phyloP scores from a whole-genome alignment of 139 green algal genomes.

The Volvox reticuliferus region DNA sequence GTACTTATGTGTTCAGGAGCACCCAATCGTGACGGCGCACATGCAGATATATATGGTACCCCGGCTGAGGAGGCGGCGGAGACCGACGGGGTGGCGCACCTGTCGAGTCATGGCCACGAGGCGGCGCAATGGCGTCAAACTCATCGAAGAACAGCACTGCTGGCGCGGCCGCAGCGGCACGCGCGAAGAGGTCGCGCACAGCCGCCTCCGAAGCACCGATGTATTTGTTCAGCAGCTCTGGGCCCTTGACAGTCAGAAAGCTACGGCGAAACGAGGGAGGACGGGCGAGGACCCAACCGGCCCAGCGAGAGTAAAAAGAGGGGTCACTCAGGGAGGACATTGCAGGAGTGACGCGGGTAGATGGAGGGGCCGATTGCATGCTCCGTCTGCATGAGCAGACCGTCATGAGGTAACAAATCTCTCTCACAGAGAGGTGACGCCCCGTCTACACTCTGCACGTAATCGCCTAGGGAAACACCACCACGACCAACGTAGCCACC shows the following conservation, averaged over 20 bases:
- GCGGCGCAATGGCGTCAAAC: slow-evolving; percentile 97
- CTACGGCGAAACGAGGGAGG: background rate
- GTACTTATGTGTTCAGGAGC: too few species aligned
- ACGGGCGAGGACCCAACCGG: background rate
- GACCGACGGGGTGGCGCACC: slow-evolving; percentile 33
- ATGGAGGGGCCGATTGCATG: too few species aligned
- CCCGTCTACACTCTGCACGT: too few species aligned
- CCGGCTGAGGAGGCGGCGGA: background rate
- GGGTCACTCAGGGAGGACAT: background rate
- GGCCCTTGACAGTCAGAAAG: slow-evolving; percentile 83
- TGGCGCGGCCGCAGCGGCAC: slow-evolving; percentile 87
- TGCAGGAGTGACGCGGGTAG: background rate
- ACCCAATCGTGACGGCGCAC: too few species aligned
- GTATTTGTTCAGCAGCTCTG: slow-evolving; percentile 99
- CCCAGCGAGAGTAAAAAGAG: background rate
- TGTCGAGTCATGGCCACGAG: slow-evolving; percentile 94
- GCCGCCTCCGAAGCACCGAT: slow-evolving; percentile 94
- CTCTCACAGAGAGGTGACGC: too few species aligned
- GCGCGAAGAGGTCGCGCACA: slow-evolving; percentile 93
- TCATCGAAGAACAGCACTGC: slow-evolving; percentile 99
- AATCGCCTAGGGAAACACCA: too few species aligned
- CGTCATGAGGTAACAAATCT: too few species aligned
- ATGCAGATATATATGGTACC: background rate
- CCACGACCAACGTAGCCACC: too few species aligned
- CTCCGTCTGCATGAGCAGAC: too few species aligned